Percentiles rank a stretch among this genome's conserved stretches.
Conservation (phyloP, 768 basidiomycete species). For the Russula foetens region DNA sequence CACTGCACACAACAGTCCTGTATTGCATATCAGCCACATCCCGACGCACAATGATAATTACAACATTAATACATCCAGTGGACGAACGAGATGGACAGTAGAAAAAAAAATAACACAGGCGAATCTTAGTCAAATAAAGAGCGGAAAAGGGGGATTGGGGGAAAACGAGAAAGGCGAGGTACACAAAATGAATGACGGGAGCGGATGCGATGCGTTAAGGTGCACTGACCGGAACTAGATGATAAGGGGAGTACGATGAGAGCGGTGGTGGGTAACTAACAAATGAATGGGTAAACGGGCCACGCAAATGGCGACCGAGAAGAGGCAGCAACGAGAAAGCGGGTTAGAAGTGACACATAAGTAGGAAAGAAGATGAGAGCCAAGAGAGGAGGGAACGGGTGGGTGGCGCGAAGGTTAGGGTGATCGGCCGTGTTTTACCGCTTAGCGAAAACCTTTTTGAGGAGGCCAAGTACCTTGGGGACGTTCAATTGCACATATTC, state of each 20-base stretch:
- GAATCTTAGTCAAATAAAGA: constrained; percentile 13
- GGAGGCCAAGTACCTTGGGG: constrained; percentile 82
- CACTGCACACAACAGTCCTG: constrained; percentile 14
- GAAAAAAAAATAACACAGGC: background rate
- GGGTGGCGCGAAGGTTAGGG: constrained; percentile 2
- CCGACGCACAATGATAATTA: constrained; percentile 17
- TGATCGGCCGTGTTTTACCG: constrained; percentile 40
- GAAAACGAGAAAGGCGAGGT: background rate
- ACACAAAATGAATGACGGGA: constrained; percentile 4
- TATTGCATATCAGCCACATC: constrained; percentile 14
- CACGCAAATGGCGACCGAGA: background rate
- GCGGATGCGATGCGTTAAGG: background rate
- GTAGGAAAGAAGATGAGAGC: background rate
- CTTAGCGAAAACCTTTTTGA: constrained; percentile 92
- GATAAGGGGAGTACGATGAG: constrained; percentile 10
- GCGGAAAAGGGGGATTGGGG: background rate
- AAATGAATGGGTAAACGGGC: constrained; percentile 17
- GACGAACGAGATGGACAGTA: constrained; percentile 14
- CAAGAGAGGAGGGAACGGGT: background rate
- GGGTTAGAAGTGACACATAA: constrained; percentile 10
- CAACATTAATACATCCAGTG: constrained; percentile 22
- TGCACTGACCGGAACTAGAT: background rate
- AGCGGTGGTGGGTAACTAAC: constrained; percentile 18
- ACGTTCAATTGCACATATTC: constrained; percentile 98
- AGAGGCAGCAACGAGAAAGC: constrained; percentile 8